phyloP scores from a whole-genome alignment of 441 rosid genomes.

The Erodium texanum region DNA sequence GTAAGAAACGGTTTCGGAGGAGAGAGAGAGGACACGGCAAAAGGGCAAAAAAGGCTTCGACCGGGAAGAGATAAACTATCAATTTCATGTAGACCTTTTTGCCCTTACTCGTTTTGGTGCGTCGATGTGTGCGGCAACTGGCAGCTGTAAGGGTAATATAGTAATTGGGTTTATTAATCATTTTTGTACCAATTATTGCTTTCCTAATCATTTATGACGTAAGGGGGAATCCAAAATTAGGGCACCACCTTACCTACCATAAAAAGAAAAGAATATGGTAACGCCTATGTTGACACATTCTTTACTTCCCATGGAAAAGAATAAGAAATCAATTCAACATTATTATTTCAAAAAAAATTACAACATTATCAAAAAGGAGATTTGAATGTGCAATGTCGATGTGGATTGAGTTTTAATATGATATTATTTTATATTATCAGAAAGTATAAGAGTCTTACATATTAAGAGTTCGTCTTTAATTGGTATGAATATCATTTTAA shows the following conservation, averaged over 20 bases:
- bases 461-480: too few species aligned
- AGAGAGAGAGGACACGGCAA: constrained; percentile 1
- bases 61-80: constrained; percentile 3
- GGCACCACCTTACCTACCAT: not conserved
- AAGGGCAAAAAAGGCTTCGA: not conserved
- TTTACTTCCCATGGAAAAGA: not conserved
- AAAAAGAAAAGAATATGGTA: not conserved
- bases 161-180: not conserved
- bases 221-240: not conserved
- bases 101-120: not conserved
- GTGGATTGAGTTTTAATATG: too few species aligned
- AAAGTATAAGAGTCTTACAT: too few species aligned
- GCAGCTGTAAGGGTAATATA: not conserved
- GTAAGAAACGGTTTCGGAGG: not conserved
- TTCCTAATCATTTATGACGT: not conserved
- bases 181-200: not conserved
- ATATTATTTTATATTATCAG: too few species aligned
- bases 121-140: not conserved
- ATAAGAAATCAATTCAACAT: too few species aligned
- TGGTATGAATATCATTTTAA: too few species aligned
- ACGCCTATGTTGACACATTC: not conserved
- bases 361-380: too few species aligned
- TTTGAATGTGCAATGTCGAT: too few species aligned
- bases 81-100: not conserved
- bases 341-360: too few species aligned